Evolutionary conservation across 2,329 filamentous ascomycete genomes (phyloP).

Genomic region (Escovopsis sp.): DNA sequence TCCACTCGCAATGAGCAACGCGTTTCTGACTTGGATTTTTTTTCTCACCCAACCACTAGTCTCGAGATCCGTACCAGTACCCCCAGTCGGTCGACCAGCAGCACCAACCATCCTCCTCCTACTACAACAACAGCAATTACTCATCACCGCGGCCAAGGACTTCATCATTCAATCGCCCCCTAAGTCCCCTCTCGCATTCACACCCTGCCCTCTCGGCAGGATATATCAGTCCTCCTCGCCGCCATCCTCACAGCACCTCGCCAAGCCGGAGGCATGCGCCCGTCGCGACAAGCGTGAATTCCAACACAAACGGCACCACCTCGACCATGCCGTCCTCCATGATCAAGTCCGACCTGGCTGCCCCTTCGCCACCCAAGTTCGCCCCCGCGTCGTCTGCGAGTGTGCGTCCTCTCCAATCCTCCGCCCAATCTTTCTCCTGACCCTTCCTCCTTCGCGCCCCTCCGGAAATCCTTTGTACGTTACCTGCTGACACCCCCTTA

Average conservation of each 20-base stretch:
- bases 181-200: slow-evolving; percentile 36
- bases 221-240: slow-evolving; percentile 28
- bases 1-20: slow-evolving; percentile 2
- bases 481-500: slow-evolving; percentile 21
- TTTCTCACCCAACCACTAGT: slow-evolving; percentile 18
- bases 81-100: slow-evolving; percentile 27
- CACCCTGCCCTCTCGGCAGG: slow-evolving; percentile 29
- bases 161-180: slow-evolving; percentile 28
- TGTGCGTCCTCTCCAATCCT: slow-evolving; percentile 15
- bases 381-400: slow-evolving; percentile 19
- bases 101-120: slow-evolving; percentile 28
- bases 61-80: slow-evolving; percentile 37
- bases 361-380: slow-evolving; percentile 26
- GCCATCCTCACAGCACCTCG: slow-evolving; percentile 30
- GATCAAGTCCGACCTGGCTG: slow-evolving; percentile 25
- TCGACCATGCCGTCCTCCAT: slow-evolving; percentile 19
- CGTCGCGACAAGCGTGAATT: slow-evolving; percentile 18
- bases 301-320: slow-evolving; percentile 24
- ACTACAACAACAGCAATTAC: slow-evolving; percentile 32
- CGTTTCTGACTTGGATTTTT: slow-evolving; percentile 13
- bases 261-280: slow-evolving; percentile 32
- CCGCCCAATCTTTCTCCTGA: slow-evolving; percentile 1
- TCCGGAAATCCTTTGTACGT: too few relatives aligned
- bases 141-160: slow-evolving; percentile 31
- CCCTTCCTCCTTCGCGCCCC: slow-evolving; percentile 4